Conservation (phyloP, 257 asterid genomes). For the Thymus quinquecostatus region DNA sequence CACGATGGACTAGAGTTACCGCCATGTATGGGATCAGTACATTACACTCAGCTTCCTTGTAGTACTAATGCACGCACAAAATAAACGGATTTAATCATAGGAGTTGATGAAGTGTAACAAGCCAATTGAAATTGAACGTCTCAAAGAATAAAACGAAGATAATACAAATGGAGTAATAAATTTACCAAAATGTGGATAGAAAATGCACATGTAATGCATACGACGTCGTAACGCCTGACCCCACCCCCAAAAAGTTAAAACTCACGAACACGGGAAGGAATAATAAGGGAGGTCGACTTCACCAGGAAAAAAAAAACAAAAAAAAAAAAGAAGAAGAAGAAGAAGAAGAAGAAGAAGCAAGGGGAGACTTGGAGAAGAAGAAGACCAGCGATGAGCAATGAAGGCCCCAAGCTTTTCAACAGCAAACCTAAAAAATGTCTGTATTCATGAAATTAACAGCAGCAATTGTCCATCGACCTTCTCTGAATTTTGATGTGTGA, state of each 20-base stretch:
- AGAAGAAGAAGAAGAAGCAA: too few relatives aligned
- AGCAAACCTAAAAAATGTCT: constrained; percentile 76
- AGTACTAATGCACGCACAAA: too few relatives aligned
- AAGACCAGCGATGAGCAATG: constrained; percentile 48
- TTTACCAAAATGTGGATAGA: background rate
- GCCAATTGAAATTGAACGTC: too few relatives aligned
- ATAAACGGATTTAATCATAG: too few relatives aligned
- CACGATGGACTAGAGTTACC: too few relatives aligned
- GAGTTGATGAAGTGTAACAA: too few relatives aligned
- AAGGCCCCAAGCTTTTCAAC: constrained; percentile 56
- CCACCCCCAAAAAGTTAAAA: background rate
- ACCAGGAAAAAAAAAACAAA: background rate
- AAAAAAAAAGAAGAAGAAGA: too few relatives aligned
- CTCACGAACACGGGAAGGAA: constrained; percentile 4
- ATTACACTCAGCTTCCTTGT: too few relatives aligned
- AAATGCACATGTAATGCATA: background rate
- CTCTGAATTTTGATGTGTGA: background rate
- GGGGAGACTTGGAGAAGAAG: constrained; percentile 7
- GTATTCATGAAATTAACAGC: background rate
- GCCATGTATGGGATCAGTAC: too few relatives aligned
- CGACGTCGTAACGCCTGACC: background rate
- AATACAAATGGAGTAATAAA: too few relatives aligned
- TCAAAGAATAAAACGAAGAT: too few relatives aligned
- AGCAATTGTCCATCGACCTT: background rate
- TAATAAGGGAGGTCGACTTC: constrained; percentile 8